Conservation (phyloP, 1,284 basidiomycete genomes). For the Trametes sp. region DNA sequence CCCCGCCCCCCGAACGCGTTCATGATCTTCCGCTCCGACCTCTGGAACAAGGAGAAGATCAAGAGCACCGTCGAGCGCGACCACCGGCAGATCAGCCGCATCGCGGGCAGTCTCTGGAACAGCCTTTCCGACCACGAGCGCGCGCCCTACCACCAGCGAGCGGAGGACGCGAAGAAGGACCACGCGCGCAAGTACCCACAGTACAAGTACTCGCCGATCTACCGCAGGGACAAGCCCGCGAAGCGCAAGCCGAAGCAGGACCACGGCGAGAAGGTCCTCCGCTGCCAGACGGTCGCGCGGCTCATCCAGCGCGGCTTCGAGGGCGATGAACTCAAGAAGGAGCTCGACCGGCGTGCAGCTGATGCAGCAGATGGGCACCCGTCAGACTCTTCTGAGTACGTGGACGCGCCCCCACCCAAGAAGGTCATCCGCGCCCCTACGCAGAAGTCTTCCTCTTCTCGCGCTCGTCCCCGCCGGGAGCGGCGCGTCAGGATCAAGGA, state of each 20-base stretch:
- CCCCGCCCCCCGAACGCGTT: slow-evolving; percentile 87
- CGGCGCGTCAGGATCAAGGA: slow-evolving; percentile 5
- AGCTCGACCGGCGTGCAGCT: slow-evolving; percentile 34
- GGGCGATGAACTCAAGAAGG: slow-evolving; percentile 45
- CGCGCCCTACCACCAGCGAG: slow-evolving; percentile 51
- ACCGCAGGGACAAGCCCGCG: slow-evolving; percentile 38
- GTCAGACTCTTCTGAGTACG: slow-evolving; percentile 23
- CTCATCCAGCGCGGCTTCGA: slow-evolving; percentile 51
- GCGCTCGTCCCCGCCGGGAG: slow-evolving; percentile 5
- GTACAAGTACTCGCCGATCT: slow-evolving; percentile 61
- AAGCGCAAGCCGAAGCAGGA: slow-evolving; percentile 44
- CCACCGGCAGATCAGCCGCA: slow-evolving; percentile 60
- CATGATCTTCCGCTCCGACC: slow-evolving; percentile 81
- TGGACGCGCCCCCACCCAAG: slow-evolving; percentile 12
- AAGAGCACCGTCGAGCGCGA: slow-evolving; percentile 48
- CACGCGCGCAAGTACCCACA: slow-evolving; percentile 60
- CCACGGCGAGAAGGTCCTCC: slow-evolving; percentile 42
- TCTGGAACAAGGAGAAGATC: slow-evolving; percentile 59
- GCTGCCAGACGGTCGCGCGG: slow-evolving; percentile 53
- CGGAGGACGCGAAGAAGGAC: slow-evolving; percentile 54
- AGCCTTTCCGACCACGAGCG: slow-evolving; percentile 45
- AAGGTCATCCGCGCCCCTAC: slow-evolving; percentile 8
- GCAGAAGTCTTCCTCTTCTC: slow-evolving; percentile 6
- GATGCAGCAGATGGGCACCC: slow-evolving; percentile 11
- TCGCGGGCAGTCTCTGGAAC: slow-evolving; percentile 55